A percentile compares a stretch with the other conserved stretches of the same genome.
These are phyloP conservation scores for Clohesyomyces aquaticus DNA, from an alignment of 495 filamentous ascomycete species.

Conservation along the genomic window DNA sequence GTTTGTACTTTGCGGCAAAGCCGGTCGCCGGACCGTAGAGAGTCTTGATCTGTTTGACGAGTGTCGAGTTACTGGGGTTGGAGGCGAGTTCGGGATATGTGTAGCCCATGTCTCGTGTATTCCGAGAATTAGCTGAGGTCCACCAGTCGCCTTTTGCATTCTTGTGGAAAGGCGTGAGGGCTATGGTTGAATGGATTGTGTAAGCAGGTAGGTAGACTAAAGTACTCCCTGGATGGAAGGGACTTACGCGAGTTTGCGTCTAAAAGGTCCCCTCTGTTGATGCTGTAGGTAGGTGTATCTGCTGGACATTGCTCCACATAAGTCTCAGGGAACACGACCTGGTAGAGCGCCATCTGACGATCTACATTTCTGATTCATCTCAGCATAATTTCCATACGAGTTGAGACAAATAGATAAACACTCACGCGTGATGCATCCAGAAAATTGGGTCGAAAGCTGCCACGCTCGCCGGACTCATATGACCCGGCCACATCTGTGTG, in stretches of 20 bases:
- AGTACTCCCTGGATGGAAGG: not conserved
- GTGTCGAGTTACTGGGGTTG: slow-evolving; percentile 18
- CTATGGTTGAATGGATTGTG: slow-evolving; percentile 23
- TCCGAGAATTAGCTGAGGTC: slow-evolving; percentile 45
- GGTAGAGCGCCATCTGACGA: slow-evolving; percentile 71
- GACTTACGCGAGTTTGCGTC: slow-evolving; percentile 44
- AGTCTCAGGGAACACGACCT: slow-evolving; percentile 63
- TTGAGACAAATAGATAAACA: not conserved
- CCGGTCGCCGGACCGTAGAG: slow-evolving; percentile 21
- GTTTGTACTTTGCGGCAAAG: slow-evolving; percentile 7
- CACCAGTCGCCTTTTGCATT: slow-evolving; percentile 44
- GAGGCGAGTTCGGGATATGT: slow-evolving; percentile 60
- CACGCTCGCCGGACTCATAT: slow-evolving; percentile 67
- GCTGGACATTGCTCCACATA: slow-evolving; percentile 57
- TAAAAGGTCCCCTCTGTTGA: slow-evolving; percentile 49
- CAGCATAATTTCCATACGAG: slow-evolving; percentile 9
- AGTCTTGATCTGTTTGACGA: slow-evolving; percentile 13
- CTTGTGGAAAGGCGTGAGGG: slow-evolving; percentile 52
- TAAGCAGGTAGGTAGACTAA: not conserved
- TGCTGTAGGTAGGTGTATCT: slow-evolving; percentile 57
- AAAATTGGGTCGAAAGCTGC: slow-evolving; percentile 77
- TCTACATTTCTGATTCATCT: slow-evolving; percentile 62
- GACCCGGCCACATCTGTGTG: slow-evolving; percentile 56
- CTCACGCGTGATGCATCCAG: slow-evolving; percentile 63
- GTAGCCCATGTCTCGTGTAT: slow-evolving; percentile 55